Percentiles rank a stretch among this genome's conserved stretches.
These are phyloP conservation scores for Cenchrus fungigraminus DNA, from an alignment of 176 grass and related monocot species.

Conservation along the genomic window DNA sequence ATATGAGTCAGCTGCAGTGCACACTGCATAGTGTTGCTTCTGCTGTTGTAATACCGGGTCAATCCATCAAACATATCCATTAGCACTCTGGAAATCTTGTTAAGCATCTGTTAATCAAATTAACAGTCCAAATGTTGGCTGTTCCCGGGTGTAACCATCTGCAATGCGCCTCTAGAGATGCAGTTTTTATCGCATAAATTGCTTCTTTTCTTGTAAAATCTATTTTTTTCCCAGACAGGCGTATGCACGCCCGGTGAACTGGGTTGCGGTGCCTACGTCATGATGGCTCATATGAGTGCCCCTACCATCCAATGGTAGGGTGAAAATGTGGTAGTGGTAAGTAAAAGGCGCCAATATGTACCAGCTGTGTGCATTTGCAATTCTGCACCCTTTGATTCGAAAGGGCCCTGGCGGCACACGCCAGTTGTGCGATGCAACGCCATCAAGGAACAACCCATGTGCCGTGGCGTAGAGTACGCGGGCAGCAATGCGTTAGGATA, in stretches of 20 bases:
- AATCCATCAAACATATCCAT: constrained; percentile 26
- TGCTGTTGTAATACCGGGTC: constrained; percentile 25
- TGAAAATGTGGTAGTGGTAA: neutral
- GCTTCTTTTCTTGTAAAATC: neutral
- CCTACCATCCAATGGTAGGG: neutral
- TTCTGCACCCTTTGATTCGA: neutral
- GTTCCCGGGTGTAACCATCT: neutral
- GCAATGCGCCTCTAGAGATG: neutral
- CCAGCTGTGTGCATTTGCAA: neutral
- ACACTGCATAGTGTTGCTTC: constrained; percentile 36
- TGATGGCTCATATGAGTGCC: too few relatives aligned
- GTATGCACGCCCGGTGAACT: neutral
- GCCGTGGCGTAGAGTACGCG: constrained; percentile 38
- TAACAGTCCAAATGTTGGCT: neutral
- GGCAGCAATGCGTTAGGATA: neutral
- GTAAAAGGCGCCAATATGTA: neutral
- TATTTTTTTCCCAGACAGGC: neutral
- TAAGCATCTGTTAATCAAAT: constrained; percentile 19
- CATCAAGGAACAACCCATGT: constrained; percentile 56
- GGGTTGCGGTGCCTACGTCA: neutral
- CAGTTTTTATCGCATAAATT: neutral
- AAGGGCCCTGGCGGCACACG: neutral
- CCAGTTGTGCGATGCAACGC: neutral
- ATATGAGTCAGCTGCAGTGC: constrained; percentile 49
- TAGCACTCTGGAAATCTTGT: constrained; percentile 27